Base-by-base conservation (phyloP, 2,329 filamentous ascomycete species). In the Dactylellina haptotyla region DNA sequence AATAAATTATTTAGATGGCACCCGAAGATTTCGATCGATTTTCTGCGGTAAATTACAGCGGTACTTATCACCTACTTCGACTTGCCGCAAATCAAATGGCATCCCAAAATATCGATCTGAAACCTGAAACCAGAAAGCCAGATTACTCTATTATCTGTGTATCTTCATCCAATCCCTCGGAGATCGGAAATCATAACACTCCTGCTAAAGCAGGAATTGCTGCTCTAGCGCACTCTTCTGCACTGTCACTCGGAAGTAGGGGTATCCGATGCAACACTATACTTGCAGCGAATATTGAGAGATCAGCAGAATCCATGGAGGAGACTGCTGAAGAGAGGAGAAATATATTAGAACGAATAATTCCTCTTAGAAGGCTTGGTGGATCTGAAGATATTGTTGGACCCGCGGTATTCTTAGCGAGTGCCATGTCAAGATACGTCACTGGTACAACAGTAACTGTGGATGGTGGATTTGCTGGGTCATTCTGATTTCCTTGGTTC, bases 371-470 rank as follows among this genome's bases (percentile, higher is more conserved):
- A 30, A 66, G 70, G 32, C 57, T 74, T 16, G 70, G 70, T 12
- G 62, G 80, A 9, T 90, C 92, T 0, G 92, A 96, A 25, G 93
- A 97, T 78, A 96, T 97, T 80, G 93, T 93, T 83, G 93, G 92
- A 0, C 88, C 87, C 0, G 85, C 89, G 0, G 89, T 96, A 26
- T 96, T 88, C 78, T 82, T 97, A 75, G 91, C 91, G 0, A 90
- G 90, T 69, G 76, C 71, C 78, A 85, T 83, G 79, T 90, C 89
- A n/a, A 91, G 90, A 53, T 78, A 77, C 54, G 76, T 78, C 5
- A 77, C 69, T 28, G 78, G 78, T 18, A 77, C 77, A 50, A 75
- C 78, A 62, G 75, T 78, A 32, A 75, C 75, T 10, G 77, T 79
- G 3, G 78, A 78, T 56, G 78, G 78, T 37, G 77, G 77, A 25